Evolutionary conservation across 1,284 basidiomycete genomes (phyloP).

Genomic region (Pulveroboletus sp.): DNA sequence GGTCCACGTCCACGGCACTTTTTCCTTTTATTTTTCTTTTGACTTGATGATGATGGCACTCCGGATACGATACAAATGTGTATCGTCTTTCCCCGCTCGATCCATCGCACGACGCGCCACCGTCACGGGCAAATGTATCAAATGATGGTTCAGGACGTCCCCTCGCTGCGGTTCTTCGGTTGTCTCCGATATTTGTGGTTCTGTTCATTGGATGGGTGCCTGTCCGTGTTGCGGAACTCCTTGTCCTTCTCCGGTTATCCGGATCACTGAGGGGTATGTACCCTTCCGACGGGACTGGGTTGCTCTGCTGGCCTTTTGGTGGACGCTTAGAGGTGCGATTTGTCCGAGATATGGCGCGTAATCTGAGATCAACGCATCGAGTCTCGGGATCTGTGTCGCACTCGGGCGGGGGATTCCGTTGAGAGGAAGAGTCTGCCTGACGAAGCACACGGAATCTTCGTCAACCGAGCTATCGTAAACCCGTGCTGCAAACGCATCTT

Average conservation of each 20-base stretch:
- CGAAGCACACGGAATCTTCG: slow-evolving; percentile 10
- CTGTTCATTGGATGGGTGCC: slow-evolving; percentile 1
- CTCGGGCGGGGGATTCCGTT: neutral
- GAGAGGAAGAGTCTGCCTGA: slow-evolving; percentile 1
- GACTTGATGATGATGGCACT: neutral
- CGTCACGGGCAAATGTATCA: slow-evolving; percentile 6
- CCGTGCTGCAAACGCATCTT: slow-evolving; percentile 2
- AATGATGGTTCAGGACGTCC: neutral
- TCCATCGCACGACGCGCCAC: slow-evolving; percentile 22
- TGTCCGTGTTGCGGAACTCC: slow-evolving; percentile 1
- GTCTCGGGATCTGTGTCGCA: neutral
- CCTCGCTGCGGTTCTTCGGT: slow-evolving; percentile 6
- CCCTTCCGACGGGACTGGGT: slow-evolving; percentile 16
- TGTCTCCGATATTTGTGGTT: slow-evolving; percentile 11
- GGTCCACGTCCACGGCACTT: slow-evolving; percentile 8
- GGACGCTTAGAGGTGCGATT: neutral
- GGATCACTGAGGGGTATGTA: slow-evolving; percentile 21
- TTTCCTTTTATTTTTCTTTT: neutral
- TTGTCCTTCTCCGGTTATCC: slow-evolving; percentile 4
- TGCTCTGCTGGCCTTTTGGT: slow-evolving; percentile 5
- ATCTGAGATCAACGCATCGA: slow-evolving; percentile 22
- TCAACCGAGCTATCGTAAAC: slow-evolving; percentile 11
- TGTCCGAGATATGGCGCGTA: slow-evolving; percentile 6
- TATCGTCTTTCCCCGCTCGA: slow-evolving; percentile 8
- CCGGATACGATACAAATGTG: slow-evolving; percentile 1